Conservation (phyloP, 2,329 filamentous ascomycete genomes). For the Fusarium temperatum region DNA sequence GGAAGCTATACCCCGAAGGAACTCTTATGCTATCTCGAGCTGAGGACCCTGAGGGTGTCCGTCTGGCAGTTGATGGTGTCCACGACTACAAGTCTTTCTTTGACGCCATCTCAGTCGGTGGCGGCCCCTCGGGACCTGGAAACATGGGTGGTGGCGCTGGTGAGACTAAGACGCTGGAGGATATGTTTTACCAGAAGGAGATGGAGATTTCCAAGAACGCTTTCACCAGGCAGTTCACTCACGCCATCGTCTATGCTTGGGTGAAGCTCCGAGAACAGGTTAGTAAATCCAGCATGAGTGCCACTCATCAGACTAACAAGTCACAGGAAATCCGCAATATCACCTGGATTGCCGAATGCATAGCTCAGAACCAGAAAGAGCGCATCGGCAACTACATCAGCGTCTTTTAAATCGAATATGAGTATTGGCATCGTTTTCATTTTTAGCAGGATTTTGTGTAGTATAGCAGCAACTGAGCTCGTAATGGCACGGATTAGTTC, state of each 20-base stretch:
- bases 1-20: constrained; percentile 91
- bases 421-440: constrained; percentile 32
- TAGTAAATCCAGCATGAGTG: constrained; percentile 46
- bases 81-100: constrained; percentile 96
- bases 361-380: constrained; percentile 99
- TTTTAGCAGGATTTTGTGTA: constrained; percentile 53
- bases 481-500: constrained; percentile 50
- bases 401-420: constrained; percentile 74
- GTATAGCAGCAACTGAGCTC: constrained; percentile 52
- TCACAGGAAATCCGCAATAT: constrained; percentile 96
- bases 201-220: constrained; percentile 97
- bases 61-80: constrained; percentile 91
- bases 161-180: constrained; percentile 91
- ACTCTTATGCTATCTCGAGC: constrained; percentile 94
- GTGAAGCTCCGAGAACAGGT: constrained; percentile 98
- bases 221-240: constrained; percentile 96
- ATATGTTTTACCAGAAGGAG: constrained; percentile 99
- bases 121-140: constrained; percentile 75
- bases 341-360: constrained; percentile 99
- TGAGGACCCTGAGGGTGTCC: constrained; percentile 93
- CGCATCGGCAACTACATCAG: constrained; percentile 99
- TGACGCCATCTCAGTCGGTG: constrained; percentile 83
- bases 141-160: constrained; percentile 84
- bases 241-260: constrained; percentile 96
- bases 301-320: constrained; percentile 43